Conservation (phyloP, 352 stramenopile species). For the Pythium rishiriense region DNA sequence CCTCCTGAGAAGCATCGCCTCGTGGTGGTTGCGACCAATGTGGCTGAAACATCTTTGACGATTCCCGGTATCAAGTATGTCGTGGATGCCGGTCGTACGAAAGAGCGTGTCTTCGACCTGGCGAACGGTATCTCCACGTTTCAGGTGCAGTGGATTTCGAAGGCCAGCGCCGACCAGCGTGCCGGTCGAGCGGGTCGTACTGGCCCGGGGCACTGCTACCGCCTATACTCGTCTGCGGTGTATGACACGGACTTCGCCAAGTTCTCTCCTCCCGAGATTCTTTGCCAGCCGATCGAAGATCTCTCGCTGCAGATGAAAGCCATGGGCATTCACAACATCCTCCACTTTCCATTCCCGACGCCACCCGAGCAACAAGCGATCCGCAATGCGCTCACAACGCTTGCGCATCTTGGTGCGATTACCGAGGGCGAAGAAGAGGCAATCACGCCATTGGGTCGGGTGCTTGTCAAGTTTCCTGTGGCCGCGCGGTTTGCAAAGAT, state of each 20-base stretch:
- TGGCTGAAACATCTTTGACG: conserved; percentile 97
- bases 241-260: conserved; percentile 94
- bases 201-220: conserved; percentile 97
- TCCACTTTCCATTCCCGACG: conserved; percentile 96
- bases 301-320: conserved; percentile 97
- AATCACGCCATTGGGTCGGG: conserved; percentile 80
- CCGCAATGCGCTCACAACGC: conserved; percentile 78
- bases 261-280: conserved; percentile 90
- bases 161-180: conserved; percentile 85
- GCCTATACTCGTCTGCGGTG: conserved; percentile 96
- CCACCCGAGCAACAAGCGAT: conserved; percentile 89
- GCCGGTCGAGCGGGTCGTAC: conserved; percentile 95
- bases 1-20: conserved; percentile 89
- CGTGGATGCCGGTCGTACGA: conserved; percentile 96
- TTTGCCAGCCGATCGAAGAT: conserved; percentile 93
- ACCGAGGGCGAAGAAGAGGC: conserved; percentile 52
- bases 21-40: conserved; percentile 98
- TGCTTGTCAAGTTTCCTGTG: conserved; percentile 87
- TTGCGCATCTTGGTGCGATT: conserved; percentile 80
- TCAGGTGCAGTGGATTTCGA: conserved; percentile 90
- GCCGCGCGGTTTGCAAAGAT: conserved; percentile 90
- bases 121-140: conserved; percentile 92
- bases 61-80: conserved; percentile 97
- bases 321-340: conserved; percentile 96
- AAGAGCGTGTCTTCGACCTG: conserved; percentile 95